These are phyloP conservation scores for Thermochaetoides thermophila DNA, from an alignment of 495 filamentous ascomycete species.

Conservation along the genomic window DNA sequence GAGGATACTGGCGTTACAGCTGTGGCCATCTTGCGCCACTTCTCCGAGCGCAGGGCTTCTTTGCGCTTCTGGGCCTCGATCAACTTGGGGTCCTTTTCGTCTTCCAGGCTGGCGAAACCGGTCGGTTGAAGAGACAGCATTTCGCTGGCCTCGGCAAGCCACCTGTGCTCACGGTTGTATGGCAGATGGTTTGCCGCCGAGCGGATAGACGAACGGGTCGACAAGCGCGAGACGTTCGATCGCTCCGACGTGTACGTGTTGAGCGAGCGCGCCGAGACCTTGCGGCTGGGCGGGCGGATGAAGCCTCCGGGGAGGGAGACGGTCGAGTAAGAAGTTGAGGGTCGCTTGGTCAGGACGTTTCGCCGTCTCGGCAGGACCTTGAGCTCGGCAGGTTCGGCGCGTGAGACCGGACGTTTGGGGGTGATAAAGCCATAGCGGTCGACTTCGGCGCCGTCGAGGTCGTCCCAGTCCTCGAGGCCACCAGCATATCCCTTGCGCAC, in stretches of 20 bases:
- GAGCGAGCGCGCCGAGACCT: conserved; percentile 37
- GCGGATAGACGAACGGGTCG: conserved; percentile 39
- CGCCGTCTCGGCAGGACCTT: conserved; percentile 22
- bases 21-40: conserved; percentile 94
- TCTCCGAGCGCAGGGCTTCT: conserved; percentile 74
- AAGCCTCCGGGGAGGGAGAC: conserved; percentile 18
- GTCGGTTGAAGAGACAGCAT: conserved; percentile 73
- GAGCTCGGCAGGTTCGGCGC: conserved; percentile 19
- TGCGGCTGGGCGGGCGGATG: conserved; percentile 28
- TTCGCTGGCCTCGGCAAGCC: conserved; percentile 73
- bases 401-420: conserved; percentile 25
- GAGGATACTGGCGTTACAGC: conserved; percentile 25
- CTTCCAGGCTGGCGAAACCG: conserved; percentile 43
- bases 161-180: conserved; percentile 56
- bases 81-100: conserved; percentile 41
- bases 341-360: conserved; percentile 27
- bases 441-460: conserved; percentile 72
- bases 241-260: conserved; percentile 34
- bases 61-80: conserved; percentile 53
- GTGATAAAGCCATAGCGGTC: conserved; percentile 92
- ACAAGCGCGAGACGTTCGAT: conserved; percentile 40
- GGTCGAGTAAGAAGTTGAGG: conserved; percentile 22
- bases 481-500: conserved; percentile 40
- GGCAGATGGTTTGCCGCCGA: conserved; percentile 62
- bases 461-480: conserved; percentile 90